phyloP scores from a whole-genome alignment of 2,329 filamentous ascomycete species.

The Tympanopsis confertula region DNA sequence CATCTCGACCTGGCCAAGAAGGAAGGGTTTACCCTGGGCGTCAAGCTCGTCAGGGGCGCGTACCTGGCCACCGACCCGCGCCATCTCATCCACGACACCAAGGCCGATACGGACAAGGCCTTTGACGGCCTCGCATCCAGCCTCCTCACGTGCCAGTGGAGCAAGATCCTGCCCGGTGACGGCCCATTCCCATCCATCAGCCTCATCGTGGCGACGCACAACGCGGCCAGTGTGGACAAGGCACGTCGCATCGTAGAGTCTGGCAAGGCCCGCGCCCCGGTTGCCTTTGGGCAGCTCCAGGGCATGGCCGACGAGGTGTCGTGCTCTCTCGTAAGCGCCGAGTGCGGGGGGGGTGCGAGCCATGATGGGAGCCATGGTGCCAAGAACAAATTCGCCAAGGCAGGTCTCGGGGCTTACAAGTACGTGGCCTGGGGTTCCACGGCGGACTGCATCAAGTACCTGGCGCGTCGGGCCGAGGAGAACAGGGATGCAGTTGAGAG shows the following conservation, averaged over 20 bases:
- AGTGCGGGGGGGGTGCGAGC: neutral
- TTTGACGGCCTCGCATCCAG: slow-evolving; percentile 37
- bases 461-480: slow-evolving; percentile 22
- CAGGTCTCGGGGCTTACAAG: slow-evolving; percentile 28
- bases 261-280: slow-evolving; percentile 17
- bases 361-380: slow-evolving; percentile 10
- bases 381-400: slow-evolving; percentile 16
- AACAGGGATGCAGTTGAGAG: slow-evolving; percentile 21
- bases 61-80: slow-evolving; percentile 38
- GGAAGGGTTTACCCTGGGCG: slow-evolving; percentile 36
- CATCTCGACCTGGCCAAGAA: slow-evolving; percentile 31
- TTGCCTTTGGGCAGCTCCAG: slow-evolving; percentile 39
- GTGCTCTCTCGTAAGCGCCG: slow-evolving; percentile 11
- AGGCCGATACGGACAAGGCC: slow-evolving; percentile 35
- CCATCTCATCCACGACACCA: slow-evolving; percentile 37
- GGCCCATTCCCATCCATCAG: slow-evolving; percentile 33
- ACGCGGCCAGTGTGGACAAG: slow-evolving; percentile 25
- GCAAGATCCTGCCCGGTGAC: slow-evolving; percentile 26
- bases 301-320: slow-evolving; percentile 47
- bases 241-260: slow-evolving; percentile 29
- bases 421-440: slow-evolving; percentile 26
- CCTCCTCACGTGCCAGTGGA: slow-evolving; percentile 28
- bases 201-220: slow-evolving; percentile 42
- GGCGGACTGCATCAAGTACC: slow-evolving; percentile 23
- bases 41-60: slow-evolving; percentile 45